Percentiles rank a stretch among this genome's conserved stretches.
These are phyloP conservation scores for Styphnolobium japonicum DNA, from an alignment of 306 rosid genomes.

Conservation along the genomic window DNA sequence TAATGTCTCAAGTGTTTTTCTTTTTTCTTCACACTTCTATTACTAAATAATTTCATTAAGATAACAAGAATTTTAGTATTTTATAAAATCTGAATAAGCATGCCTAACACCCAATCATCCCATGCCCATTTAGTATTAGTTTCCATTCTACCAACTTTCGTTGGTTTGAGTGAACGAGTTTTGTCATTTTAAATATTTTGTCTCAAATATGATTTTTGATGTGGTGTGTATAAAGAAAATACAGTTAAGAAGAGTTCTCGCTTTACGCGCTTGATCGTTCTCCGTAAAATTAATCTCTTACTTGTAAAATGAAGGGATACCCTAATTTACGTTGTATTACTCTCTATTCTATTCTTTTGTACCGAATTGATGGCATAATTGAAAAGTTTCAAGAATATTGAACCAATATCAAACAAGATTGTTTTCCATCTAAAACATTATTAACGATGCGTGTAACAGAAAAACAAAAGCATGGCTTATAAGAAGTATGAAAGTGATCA, in stretches of 20 bases:
- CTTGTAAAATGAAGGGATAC: no score
- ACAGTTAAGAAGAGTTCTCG: no score
- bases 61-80: neutral
- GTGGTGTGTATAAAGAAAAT: no score
- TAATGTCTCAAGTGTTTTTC: neutral
- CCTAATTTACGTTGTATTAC: no score
- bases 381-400: neutral
- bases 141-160: no score
- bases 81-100: constrained; percentile 1
- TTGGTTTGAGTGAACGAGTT: no score
- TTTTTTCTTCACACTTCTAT: neutral
- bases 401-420: neutral
- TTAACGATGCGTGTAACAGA: neutral
- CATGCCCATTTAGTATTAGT: neutral
- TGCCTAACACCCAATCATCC: neutral
- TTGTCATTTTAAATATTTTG: no score
- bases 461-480: neutral
- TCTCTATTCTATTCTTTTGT: neutral
- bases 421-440: neutral
- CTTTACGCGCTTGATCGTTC: no score
- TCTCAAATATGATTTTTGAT: no score
- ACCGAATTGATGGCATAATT: neutral
- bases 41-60: neutral
- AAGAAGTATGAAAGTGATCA: no score
- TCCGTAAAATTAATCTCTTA: no score